Evolutionary conservation across 192 early-diverging fungal species (phyloP), one percentile per base, ranked within the genome.

Genomic region (Oehlia diaphana): DNA sequence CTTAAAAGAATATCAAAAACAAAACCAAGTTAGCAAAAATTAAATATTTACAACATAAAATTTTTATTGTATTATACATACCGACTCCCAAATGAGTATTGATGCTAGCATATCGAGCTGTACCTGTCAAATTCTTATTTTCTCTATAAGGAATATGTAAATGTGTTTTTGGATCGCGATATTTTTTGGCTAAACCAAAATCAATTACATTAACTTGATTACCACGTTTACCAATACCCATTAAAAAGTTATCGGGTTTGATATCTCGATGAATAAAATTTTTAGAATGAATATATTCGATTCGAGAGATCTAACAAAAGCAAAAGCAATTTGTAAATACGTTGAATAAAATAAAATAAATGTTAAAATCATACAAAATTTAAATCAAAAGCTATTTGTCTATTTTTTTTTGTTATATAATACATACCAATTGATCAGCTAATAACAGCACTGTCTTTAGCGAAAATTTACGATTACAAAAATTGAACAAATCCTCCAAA

Each of bases 251-350:
- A 80, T 96, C 95, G 6, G 94, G 94, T 80, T 96, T 95, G 78
- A 95, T 95, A 80, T 94, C 94, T 76, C 96, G 90, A 81, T 97
- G 95, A 79, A 97, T 95, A 80, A 96, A 95, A 81, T 94, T 93
- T 84, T 95, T 96, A 77, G 89, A 90, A 80, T 94, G 94, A 76
- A 94, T 92, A 77, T 92, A 92, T 83, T 94, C 92, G 74, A 94
- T 90, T 65, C 92, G 89, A 42, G 92, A 92, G 72, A 93, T 86
- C 88, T 87, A 21, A 19, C 4, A 58, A 58, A 58, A 19, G 13
- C 26, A 26, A 26, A 26, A 26, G 26, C 26, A 26, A 26, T 26
- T 26, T 0, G 26, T 3, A 58, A 58, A 21, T 1, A 42, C 39
- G 5, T 21, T 58, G 5, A 58, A 58, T 21, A 12, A 47, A 1